Conservation (phyloP, 2,329 filamentous ascomycete species). For the Aspergillus arachidicola region DNA sequence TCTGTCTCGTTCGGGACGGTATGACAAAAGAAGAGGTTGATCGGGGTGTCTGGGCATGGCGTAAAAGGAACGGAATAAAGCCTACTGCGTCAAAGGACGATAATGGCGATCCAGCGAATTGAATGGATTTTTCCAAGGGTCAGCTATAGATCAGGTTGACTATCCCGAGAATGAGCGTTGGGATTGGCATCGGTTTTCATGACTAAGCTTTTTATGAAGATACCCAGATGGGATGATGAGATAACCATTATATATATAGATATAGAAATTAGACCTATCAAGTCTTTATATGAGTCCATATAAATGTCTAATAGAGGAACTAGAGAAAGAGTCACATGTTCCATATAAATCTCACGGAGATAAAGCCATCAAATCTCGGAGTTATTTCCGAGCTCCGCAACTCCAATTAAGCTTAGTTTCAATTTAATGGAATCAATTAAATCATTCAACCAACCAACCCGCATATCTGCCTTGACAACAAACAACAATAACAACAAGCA, state of each 20-base stretch:
- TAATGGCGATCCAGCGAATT: slow-evolving; percentile 16
- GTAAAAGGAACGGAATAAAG: slow-evolving; percentile 65
- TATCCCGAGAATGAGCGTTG: slow-evolving; percentile 4
- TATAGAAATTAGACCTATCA: too few species aligned
- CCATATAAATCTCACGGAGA: background rate
- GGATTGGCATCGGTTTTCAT: slow-evolving; percentile 7
- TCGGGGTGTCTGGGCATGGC: slow-evolving; percentile 77
- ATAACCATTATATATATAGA: background rate
- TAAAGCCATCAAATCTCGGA: background rate
- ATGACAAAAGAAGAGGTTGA: slow-evolving; percentile 77
- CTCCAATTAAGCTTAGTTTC: background rate
- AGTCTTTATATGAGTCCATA: background rate
- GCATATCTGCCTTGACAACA: background rate
- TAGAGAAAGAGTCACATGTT: background rate
- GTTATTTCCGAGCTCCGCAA: background rate
- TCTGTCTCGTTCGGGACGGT: slow-evolving; percentile 79
- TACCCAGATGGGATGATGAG: slow-evolving; percentile 15
- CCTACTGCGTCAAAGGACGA: background rate
- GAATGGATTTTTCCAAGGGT: background rate
- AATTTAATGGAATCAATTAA: background rate
- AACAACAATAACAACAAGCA: background rate
- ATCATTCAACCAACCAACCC: background rate
- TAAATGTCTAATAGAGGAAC: background rate
- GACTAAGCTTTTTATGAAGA: slow-evolving; percentile 9
- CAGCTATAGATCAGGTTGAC: too few species aligned